Evolutionary conservation across 2,329 filamentous ascomycete species (phyloP).

Genomic region (Trichoderma sp.): DNA sequence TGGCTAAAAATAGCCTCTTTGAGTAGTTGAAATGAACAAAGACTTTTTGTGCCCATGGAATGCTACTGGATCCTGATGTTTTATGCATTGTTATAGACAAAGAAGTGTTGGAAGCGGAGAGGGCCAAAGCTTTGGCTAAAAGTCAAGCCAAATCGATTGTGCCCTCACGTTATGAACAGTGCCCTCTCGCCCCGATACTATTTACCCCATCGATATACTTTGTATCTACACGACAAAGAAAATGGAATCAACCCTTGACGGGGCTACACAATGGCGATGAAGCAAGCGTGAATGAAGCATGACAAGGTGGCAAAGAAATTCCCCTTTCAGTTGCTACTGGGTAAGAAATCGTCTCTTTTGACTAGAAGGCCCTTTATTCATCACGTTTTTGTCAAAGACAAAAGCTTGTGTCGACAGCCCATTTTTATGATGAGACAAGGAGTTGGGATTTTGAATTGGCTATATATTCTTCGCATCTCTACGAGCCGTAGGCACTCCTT

Average conservation of each 20-base stretch:
- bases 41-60: not conserved
- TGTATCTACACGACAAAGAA: not conserved
- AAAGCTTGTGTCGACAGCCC: not conserved
- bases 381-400: not conserved
- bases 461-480: not conserved
- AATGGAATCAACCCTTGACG: not conserved
- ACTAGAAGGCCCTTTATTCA: not conserved
- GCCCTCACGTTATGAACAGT: not conserved
- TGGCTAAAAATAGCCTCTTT: conserved; percentile 41
- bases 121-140: not conserved
- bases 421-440: not conserved
- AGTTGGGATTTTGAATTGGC: no score
- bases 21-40: not conserved
- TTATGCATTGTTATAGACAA: not conserved
- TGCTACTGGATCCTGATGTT: not conserved
- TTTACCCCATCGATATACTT: not conserved
- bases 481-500: not conserved
- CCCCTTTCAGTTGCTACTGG: not conserved
- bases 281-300: not conserved
- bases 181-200: not conserved
- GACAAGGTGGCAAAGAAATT: not conserved
- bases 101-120: not conserved
- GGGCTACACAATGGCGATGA: not conserved
- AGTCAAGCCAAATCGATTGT: not conserved
- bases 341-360: not conserved